Percentiles rank a stretch among this genome's conserved stretches.
Conservation (phyloP, 441 rosid species). For the Syzygium malaccense region DNA sequence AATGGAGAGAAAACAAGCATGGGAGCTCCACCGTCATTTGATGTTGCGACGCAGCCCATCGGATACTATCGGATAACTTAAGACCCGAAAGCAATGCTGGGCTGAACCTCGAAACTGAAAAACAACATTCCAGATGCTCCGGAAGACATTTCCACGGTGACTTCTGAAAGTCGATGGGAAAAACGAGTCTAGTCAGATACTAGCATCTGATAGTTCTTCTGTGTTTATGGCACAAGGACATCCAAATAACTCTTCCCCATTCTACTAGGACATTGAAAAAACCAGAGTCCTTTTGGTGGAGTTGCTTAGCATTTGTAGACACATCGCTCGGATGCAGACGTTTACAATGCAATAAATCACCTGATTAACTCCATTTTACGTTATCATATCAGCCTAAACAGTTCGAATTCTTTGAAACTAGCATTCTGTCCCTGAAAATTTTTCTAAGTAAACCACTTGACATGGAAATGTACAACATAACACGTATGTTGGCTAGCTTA, state of each 20-base stretch:
- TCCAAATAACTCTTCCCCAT: background rate
- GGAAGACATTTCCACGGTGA: slow-evolving; percentile 5
- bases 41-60: background rate
- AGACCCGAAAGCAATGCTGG: slow-evolving; percentile 28
- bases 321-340: background rate
- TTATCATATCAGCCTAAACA: background rate
- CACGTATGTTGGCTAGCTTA: background rate
- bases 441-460: background rate
- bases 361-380: background rate
- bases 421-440: background rate
- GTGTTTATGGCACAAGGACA: background rate
- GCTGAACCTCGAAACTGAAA: slow-evolving; percentile 10
- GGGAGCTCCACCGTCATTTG: background rate
- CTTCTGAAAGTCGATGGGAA: background rate
- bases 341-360: background rate
- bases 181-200: background rate
- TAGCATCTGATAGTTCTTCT: background rate
- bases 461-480: background rate
- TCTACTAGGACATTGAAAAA: background rate
- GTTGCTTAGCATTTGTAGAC: background rate
- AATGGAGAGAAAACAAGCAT: background rate
- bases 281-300: background rate
- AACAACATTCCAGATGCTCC: slow-evolving; percentile 1
- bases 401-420: background rate
- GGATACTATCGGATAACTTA: background rate